Evolutionary conservation across 306 rosid genomes (phyloP).

Genomic region (Myrica gale): DNA sequence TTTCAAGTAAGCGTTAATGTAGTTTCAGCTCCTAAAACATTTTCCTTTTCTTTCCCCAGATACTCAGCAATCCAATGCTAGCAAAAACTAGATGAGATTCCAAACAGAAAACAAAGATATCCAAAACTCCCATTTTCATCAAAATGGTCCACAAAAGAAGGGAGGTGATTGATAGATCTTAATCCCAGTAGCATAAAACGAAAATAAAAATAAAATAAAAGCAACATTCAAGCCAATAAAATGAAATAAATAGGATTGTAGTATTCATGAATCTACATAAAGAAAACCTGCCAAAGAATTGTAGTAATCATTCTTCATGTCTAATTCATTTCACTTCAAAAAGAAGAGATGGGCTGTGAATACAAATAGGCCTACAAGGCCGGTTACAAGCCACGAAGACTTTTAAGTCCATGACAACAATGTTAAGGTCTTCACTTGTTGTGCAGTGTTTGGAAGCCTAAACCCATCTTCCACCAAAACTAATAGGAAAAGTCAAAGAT

Average conservation of each 20-base stretch:
- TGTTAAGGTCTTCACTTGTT: no score
- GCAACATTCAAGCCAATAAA: background rate
- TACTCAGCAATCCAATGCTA: background rate
- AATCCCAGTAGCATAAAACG: background rate
- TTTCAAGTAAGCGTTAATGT: no score
- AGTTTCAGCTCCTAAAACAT: background rate
- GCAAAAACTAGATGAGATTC: background rate
- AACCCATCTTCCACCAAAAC: no score
- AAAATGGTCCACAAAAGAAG: background rate
- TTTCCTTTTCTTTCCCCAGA: background rate
- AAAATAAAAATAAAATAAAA: background rate
- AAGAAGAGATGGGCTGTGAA: no score
- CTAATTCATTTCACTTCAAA: no score
- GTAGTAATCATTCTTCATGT: no score
- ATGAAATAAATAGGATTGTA: background rate
- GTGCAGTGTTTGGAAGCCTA: no score
- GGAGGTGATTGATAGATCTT: no score
- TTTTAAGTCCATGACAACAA: no score
- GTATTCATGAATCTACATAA: background rate
- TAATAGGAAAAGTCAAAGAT: no score
- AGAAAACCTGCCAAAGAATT: conserved; percentile 77
- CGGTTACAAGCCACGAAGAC: no score
- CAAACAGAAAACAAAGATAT: background rate
- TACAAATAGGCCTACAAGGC: no score
- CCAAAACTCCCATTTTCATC: background rate